phyloP scores from a whole-genome alignment of 1,284 basidiomycete species.

The Apiotrichum montevideense region DNA sequence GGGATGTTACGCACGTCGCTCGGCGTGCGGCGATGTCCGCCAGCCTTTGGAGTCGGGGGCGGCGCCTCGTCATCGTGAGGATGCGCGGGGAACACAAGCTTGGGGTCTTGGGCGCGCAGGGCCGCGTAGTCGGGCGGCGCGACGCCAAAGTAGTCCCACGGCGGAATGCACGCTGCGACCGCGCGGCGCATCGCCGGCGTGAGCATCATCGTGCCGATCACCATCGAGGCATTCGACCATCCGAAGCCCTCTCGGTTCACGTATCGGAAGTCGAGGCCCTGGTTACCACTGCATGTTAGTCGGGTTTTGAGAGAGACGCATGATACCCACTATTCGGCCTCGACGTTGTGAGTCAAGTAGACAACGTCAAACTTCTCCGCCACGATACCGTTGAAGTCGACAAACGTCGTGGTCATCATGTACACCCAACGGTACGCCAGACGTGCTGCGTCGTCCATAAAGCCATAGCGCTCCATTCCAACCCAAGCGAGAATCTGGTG shows the following conservation, averaged over 20 bases:
- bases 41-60: too few species aligned
- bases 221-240: constrained; percentile 80
- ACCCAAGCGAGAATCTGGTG: constrained; percentile 98
- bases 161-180: constrained; percentile 66
- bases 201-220: constrained; percentile 90
- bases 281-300: constrained; percentile 63
- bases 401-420: constrained; percentile 61
- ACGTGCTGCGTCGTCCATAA: constrained; percentile 85
- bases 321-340: constrained; percentile 71
- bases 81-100: too few species aligned
- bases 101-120: constrained; percentile 27
- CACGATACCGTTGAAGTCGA: constrained; percentile 94
- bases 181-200: constrained; percentile 90
- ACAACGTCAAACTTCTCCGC: constrained; percentile 99
- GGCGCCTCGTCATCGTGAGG: background rate
- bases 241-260: constrained; percentile 95
- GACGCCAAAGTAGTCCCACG: constrained; percentile 44
- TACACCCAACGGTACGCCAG: constrained; percentile 94
- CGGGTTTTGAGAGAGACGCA: background rate
- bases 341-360: constrained; percentile 86
- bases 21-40: background rate
- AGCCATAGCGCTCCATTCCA: constrained; percentile 91
- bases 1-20: background rate
- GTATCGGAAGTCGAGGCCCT: constrained; percentile 94
- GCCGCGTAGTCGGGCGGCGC: constrained; percentile 31